Evolutionary conservation across 2,329 filamentous ascomycete species (phyloP).

Genomic region (Meredithiella fracta): DNA sequence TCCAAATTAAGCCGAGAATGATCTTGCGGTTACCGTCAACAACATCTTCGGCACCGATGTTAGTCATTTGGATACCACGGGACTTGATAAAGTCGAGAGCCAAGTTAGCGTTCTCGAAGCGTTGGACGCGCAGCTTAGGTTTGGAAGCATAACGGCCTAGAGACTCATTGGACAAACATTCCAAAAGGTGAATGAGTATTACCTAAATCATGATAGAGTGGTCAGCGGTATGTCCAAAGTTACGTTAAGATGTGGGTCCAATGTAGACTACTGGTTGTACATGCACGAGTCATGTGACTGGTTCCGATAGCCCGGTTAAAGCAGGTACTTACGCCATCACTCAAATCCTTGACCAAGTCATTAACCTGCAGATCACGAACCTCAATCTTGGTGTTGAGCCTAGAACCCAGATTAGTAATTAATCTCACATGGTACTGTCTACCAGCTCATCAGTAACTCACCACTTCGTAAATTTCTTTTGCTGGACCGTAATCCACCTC

Average conservation of each 20-base stretch:
- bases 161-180: constrained; percentile 86
- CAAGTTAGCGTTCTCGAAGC: constrained; percentile 95
- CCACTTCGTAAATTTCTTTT: constrained; percentile 99
- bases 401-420: constrained; percentile 22
- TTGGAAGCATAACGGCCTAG: constrained; percentile 93
- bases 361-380: constrained; percentile 62
- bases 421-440: too few species aligned
- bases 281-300: neutral
- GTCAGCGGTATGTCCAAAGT: neutral
- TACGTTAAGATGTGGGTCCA: neutral
- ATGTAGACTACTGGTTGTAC: neutral
- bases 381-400: constrained; percentile 92
- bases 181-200: constrained; percentile 87
- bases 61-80: constrained; percentile 88
- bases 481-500: constrained; percentile 65
- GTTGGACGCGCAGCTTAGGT: constrained; percentile 88
- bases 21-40: constrained; percentile 97
- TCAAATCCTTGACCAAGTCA: constrained; percentile 76
- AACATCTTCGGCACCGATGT: constrained; percentile 95
- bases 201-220: constrained; percentile 39
- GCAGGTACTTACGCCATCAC: constrained; percentile 61
- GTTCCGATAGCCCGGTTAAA: neutral
- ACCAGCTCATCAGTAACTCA: constrained; percentile 17
- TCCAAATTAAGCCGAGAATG: constrained; percentile 94
- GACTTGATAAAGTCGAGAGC: constrained; percentile 86